Conservation (phyloP, 139 green algal genomes). For the Chlorella sp. region DNA sequence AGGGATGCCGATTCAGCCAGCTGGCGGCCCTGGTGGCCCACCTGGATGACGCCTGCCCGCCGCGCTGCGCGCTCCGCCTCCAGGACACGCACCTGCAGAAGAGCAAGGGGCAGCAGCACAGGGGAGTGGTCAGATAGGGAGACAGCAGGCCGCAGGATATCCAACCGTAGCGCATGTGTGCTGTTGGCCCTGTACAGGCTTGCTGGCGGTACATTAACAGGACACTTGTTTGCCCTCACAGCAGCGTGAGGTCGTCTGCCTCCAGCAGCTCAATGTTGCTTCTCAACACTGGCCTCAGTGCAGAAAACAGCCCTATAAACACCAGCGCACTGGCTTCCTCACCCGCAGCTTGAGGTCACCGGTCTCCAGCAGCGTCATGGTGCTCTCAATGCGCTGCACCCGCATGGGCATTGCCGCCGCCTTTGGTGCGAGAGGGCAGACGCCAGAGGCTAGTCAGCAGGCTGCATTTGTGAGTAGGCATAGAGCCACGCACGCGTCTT, state of each 20-base stretch:
- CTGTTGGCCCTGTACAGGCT: too few relatives aligned
- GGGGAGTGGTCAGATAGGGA: background rate
- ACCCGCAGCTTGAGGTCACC: conserved; percentile 2
- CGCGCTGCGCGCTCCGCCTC: conserved; percentile 79
- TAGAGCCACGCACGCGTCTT: too few relatives aligned
- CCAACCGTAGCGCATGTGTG: background rate
- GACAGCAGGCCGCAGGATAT: background rate
- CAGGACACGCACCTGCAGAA: conserved; percentile 68
- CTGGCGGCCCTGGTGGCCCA: background rate
- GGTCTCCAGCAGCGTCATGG: conserved; percentile 32
- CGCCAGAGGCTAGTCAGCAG: too few relatives aligned
- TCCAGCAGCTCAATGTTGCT: conserved; percentile 40
- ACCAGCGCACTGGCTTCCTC: too few relatives aligned
- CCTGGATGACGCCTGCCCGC: conserved; percentile 64
- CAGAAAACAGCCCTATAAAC: too few relatives aligned
- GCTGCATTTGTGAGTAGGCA: too few relatives aligned
- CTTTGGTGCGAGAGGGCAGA: too few relatives aligned
- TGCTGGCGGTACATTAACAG: too few relatives aligned
- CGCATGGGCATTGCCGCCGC: conserved; percentile 77
- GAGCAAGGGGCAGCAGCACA: background rate
- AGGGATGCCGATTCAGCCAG: too few relatives aligned
- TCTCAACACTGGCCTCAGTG: too few relatives aligned
- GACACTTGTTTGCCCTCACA: too few relatives aligned
- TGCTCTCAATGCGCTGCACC: conserved; percentile 72
- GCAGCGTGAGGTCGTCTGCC: background rate